Conservation (phyloP, 164 flowering plant genomes). For the Vitis amurensis region DNA sequence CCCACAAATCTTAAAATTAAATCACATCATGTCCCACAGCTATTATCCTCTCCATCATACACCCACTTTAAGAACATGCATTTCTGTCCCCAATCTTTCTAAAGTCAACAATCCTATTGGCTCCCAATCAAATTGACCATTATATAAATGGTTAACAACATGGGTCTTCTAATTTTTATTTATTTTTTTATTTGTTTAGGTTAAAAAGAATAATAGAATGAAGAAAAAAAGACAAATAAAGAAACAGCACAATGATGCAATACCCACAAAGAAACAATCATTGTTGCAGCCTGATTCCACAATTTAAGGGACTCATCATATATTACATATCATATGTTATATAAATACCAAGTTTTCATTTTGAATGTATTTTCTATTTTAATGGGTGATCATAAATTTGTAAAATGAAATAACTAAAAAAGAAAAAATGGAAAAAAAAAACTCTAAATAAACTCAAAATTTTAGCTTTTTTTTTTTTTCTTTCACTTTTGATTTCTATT, state of each 20-base stretch:
- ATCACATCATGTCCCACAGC: no score
- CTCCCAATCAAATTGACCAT: neutral
- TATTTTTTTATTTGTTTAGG: neutral
- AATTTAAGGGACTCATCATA: neutral
- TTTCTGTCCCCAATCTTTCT: conserved; percentile 1
- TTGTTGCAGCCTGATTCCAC: conserved; percentile 5
- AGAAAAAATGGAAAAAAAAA: no score
- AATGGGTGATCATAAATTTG: neutral
- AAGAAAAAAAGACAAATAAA: neutral
- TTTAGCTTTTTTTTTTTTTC: no score
- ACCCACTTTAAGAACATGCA: conserved; percentile 17
- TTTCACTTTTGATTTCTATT: no score
- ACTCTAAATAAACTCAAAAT: no score
- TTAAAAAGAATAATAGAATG: neutral
- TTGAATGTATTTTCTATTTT: neutral
- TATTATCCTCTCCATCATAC: neutral
- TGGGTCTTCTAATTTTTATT: no score
- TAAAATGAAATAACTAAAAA: neutral
- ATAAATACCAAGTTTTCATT: neutral
- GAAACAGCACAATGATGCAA: conserved; percentile 10
- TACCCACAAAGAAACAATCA: conserved; percentile 6
- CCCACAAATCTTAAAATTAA: no score
- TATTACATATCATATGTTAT: neutral
- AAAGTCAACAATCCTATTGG: conserved; percentile 1
- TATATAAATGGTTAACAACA: neutral